Evolutionary conservation across 2,329 filamentous ascomycete species (phyloP).

Genomic region (Colletotrichum sojae): DNA sequence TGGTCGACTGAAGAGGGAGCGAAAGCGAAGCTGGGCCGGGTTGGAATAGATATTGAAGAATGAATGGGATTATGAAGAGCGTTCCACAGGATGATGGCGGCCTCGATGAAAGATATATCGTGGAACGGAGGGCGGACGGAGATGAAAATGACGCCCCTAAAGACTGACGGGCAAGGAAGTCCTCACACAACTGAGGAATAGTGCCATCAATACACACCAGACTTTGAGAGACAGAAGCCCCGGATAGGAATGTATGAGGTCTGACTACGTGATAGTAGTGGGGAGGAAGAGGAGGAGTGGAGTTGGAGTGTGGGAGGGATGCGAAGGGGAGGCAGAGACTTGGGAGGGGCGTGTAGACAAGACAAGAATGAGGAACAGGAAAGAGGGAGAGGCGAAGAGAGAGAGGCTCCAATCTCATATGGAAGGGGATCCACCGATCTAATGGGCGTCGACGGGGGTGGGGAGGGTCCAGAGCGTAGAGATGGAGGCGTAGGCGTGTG

Average conservation of each 20-base stretch:
- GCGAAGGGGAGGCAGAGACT: conserved; percentile 12
- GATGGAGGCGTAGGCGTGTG: not conserved
- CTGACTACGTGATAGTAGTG: conserved; percentile 38
- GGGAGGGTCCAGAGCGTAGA: conserved; percentile 8
- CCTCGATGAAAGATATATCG: conserved; percentile 58
- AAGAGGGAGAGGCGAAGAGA: conserved; percentile 29
- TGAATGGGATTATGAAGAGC: conserved; percentile 41
- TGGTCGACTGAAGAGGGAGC: conserved; percentile 40
- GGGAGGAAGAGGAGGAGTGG: conserved; percentile 30
- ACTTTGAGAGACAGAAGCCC: conserved; percentile 53
- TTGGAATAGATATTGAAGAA: conserved; percentile 40
- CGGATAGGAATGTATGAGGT: conserved; percentile 52
- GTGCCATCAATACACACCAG: conserved; percentile 40
- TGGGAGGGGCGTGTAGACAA: conserved; percentile 28
- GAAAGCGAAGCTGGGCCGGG: conserved; percentile 31
- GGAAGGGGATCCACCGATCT: conserved; percentile 28
- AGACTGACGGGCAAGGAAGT: conserved; percentile 35
- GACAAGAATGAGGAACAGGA: conserved; percentile 25
- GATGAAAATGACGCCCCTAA: conserved; percentile 48
- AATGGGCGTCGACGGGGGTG: conserved; percentile 9
- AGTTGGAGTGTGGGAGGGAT: conserved; percentile 34
- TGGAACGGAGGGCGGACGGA: conserved; percentile 51
- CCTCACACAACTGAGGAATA: conserved; percentile 41
- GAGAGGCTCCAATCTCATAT: conserved; percentile 41
- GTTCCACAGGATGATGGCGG: conserved; percentile 50